These are phyloP conservation scores for Kalaharituber pfeilii DNA, from an alignment of 2,329 filamentous ascomycete species.

Conservation along the genomic window DNA sequence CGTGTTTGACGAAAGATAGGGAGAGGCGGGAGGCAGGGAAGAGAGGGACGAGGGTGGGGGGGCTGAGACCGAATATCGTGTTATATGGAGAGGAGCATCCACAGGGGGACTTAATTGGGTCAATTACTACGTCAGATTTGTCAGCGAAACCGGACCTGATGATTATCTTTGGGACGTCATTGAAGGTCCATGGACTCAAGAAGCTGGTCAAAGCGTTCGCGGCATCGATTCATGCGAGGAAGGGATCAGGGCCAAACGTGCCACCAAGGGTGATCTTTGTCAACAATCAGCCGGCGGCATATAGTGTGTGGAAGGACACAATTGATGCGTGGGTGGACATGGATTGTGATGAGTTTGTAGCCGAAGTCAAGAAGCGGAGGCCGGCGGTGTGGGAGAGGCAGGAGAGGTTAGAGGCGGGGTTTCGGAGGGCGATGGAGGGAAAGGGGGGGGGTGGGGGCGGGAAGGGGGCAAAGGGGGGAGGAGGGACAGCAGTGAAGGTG, in stretches of 20 bases:
- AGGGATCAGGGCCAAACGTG: background rate
- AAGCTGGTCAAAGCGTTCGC: slow-evolving; percentile 54
- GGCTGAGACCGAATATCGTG: slow-evolving; percentile 50
- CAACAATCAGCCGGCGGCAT: slow-evolving; percentile 53
- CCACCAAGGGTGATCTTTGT: slow-evolving; percentile 48
- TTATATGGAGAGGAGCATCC: slow-evolving; percentile 60
- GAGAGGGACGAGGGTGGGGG: slow-evolving; percentile 48
- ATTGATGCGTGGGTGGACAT: slow-evolving; percentile 60
- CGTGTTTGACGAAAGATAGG: slow-evolving; percentile 45
- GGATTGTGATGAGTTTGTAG: slow-evolving; percentile 59
- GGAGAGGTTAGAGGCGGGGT: slow-evolving; percentile 8
- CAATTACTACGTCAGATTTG: slow-evolving; percentile 50
- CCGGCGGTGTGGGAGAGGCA: slow-evolving; percentile 38
- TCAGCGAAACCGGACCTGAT: slow-evolving; percentile 45
- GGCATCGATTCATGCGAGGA: slow-evolving; percentile 45
- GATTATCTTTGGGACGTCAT: slow-evolving; percentile 52
- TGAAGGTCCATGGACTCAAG: slow-evolving; percentile 54
- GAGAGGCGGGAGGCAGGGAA: slow-evolving; percentile 48
- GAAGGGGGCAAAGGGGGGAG: background rate
- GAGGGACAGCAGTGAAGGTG: background rate
- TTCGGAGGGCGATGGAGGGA: background rate
- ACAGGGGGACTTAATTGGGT: slow-evolving; percentile 47
- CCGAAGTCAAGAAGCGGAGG: slow-evolving; percentile 42
- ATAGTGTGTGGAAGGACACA: slow-evolving; percentile 54
- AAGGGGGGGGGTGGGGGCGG: background rate